phyloP scores from a whole-genome alignment of 2,329 filamentous ascomycete genomes.

The Penicillium carneum region DNA sequence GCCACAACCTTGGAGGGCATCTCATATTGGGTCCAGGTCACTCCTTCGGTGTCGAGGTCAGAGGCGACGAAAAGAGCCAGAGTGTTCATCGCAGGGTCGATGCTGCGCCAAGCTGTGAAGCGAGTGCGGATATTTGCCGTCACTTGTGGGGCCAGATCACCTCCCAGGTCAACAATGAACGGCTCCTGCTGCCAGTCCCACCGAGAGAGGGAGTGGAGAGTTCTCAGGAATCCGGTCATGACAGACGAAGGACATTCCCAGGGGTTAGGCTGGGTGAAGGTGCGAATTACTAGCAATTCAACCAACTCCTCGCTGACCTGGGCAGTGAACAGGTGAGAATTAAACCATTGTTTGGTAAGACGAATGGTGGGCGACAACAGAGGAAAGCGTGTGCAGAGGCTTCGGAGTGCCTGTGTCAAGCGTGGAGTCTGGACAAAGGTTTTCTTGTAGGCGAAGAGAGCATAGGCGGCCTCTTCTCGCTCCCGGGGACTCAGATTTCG shows the following conservation, averaged over 20 bases:
- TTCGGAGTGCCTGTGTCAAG: slow-evolving; percentile 81
- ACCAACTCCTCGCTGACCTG: slow-evolving; percentile 82
- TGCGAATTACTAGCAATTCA: slow-evolving; percentile 79
- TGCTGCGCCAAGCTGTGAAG: slow-evolving; percentile 82
- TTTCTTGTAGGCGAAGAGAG: slow-evolving; percentile 74
- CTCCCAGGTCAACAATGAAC: slow-evolving; percentile 76
- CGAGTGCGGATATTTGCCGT: slow-evolving; percentile 71
- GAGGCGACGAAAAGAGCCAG: slow-evolving; percentile 82
- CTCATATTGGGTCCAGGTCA: slow-evolving; percentile 76
- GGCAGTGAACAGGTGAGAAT: slow-evolving; percentile 76
- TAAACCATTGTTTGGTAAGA: slow-evolving; percentile 88
- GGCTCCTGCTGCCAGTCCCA: slow-evolving; percentile 94
- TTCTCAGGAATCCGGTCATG: slow-evolving; percentile 80
- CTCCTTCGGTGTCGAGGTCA: slow-evolving; percentile 76
- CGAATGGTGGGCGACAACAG: slow-evolving; percentile 83
- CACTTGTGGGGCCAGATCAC: slow-evolving; percentile 67
- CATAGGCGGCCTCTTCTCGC: slow-evolving; percentile 72
- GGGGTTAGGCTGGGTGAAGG: slow-evolving; percentile 81
- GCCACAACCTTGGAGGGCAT: slow-evolving; percentile 82
- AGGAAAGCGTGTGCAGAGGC: slow-evolving; percentile 79
- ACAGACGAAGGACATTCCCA: slow-evolving; percentile 79
- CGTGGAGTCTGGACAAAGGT: slow-evolving; percentile 75
- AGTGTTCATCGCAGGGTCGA: slow-evolving; percentile 87
- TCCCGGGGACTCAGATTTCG: slow-evolving; percentile 70
- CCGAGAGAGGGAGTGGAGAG: slow-evolving; percentile 76